These are phyloP conservation scores for Jacaranda copaia DNA, from an alignment of 257 asterid species.

Conservation along the genomic window DNA sequence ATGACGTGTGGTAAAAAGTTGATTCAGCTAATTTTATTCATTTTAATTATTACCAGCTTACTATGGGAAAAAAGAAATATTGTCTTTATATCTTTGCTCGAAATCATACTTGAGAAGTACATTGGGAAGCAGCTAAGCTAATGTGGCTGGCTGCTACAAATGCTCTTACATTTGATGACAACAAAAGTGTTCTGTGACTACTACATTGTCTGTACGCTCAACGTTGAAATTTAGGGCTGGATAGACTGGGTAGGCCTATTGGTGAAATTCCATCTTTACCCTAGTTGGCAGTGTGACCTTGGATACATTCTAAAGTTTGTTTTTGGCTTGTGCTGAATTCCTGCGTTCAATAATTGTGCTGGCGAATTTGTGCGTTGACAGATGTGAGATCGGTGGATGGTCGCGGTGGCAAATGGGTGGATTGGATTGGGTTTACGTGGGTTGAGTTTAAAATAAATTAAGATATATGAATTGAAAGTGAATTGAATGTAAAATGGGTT, in stretches of 20 bases:
- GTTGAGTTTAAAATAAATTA: too few species aligned
- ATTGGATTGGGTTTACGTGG: too few species aligned
- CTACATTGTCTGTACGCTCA: conserved; percentile 20
- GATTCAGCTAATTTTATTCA: conserved; percentile 34
- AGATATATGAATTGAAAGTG: too few species aligned
- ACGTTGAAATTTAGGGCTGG: conserved; percentile 21
- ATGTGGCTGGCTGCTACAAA: conserved; percentile 28
- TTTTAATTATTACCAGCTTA: conserved; percentile 22
- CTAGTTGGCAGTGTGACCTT: not conserved
- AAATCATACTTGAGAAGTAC: conserved; percentile 15
- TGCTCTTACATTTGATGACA: conserved; percentile 29
- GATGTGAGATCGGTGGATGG: too few species aligned
- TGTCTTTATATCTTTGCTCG: not conserved
- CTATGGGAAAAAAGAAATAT: not conserved
- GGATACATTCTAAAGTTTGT: not conserved
- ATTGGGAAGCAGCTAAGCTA: conserved; percentile 24
- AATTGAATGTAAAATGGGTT: too few species aligned
- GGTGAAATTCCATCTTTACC: not conserved
- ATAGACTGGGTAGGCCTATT: not conserved
- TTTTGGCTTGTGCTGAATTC: not conserved
- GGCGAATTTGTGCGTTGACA: not conserved
- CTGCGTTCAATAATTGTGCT: not conserved
- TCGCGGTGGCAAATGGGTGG: too few species aligned
- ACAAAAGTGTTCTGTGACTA: conserved; percentile 28
- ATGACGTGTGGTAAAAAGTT: conserved; percentile 11